Conservation (phyloP, 2,329 filamentous ascomycete species). For the Apiospora phragmitis region DNA sequence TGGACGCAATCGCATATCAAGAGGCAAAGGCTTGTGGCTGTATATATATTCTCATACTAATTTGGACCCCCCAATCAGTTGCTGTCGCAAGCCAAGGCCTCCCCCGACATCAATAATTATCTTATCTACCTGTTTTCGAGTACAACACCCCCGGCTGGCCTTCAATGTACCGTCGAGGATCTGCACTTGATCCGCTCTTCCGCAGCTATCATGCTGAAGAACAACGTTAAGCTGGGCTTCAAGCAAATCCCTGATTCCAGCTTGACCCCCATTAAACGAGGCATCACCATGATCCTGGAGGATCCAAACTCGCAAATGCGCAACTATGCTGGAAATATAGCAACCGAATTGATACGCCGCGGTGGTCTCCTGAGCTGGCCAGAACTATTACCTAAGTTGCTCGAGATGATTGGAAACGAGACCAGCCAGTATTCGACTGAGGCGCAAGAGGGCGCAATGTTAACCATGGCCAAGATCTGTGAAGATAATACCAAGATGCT, state of each 20-base stretch:
- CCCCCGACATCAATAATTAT: slow-evolving; percentile 96
- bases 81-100: slow-evolving; percentile 84
- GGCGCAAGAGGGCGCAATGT: slow-evolving; percentile 91
- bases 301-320: slow-evolving; percentile 82
- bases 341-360: slow-evolving; percentile 84
- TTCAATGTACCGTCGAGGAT: slow-evolving; percentile 59
- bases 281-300: slow-evolving; percentile 76
- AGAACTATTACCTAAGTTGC: slow-evolving; percentile 79
- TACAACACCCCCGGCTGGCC: slow-evolving; percentile 58
- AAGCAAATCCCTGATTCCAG: slow-evolving; percentile 73
- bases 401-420: slow-evolving; percentile 75
- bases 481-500: slow-evolving; percentile 90
- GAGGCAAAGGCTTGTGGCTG: background rate
- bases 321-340: slow-evolving; percentile 87
- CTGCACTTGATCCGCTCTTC: slow-evolving; percentile 81
- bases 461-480: slow-evolving; percentile 90
- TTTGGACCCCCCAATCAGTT: slow-evolving; percentile 58
- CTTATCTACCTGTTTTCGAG: slow-evolving; percentile 87
- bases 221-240: slow-evolving; percentile 78
- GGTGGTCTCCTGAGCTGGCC: slow-evolving; percentile 91
- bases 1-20: background rate
- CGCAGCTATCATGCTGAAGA: slow-evolving; percentile 93
- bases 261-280: slow-evolving; percentile 75
- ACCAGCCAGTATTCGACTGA: slow-evolving; percentile 66
- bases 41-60: slow-evolving; percentile 22